These are phyloP conservation scores for Thelonectria blattea DNA, from an alignment of 2,329 filamentous ascomycete species.

Conservation along the genomic window DNA sequence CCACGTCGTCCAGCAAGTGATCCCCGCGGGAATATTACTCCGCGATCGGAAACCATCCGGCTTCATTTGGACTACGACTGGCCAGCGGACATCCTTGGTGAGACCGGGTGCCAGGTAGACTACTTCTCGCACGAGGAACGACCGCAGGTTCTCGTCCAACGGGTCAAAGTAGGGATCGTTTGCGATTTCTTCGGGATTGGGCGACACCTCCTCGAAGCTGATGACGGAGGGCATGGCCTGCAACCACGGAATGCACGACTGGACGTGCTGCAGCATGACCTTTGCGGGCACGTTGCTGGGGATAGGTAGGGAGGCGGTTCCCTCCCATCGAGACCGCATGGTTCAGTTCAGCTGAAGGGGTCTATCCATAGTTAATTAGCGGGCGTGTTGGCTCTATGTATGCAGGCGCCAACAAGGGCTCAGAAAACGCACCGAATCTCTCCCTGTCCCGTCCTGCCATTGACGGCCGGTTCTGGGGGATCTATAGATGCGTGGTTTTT, in stretches of 20 bases:
- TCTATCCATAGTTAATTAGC: not conserved
- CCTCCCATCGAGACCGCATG: slow-evolving; percentile 3
- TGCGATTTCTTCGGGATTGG: slow-evolving; percentile 33
- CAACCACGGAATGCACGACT: slow-evolving; percentile 47
- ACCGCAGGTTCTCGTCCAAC: not conserved
- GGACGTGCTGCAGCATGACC: slow-evolving; percentile 45
- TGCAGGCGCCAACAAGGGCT: not conserved
- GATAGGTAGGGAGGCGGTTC: slow-evolving; percentile 43
- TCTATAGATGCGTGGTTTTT: not conserved
- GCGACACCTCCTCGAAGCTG: slow-evolving; percentile 41
- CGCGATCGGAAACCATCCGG: not conserved
- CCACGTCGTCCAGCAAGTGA: slow-evolving; percentile 3
- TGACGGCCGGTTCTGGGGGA: not conserved
- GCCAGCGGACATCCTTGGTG: not conserved
- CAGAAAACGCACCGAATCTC: not conserved
- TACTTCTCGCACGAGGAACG: not conserved
- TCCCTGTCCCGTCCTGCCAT: not conserved
- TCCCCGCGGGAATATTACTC: not conserved
- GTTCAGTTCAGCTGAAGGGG: not conserved
- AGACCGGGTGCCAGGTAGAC: slow-evolving; percentile 2
- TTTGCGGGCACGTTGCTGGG: slow-evolving; percentile 43
- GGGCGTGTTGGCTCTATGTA: not conserved
- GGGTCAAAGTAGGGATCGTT: slow-evolving; percentile 5
- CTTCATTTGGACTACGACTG: not conserved
- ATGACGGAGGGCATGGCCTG: slow-evolving; percentile 45